Conservation (phyloP, 179 eudicot species). For the Nepenthes alata region DNA sequence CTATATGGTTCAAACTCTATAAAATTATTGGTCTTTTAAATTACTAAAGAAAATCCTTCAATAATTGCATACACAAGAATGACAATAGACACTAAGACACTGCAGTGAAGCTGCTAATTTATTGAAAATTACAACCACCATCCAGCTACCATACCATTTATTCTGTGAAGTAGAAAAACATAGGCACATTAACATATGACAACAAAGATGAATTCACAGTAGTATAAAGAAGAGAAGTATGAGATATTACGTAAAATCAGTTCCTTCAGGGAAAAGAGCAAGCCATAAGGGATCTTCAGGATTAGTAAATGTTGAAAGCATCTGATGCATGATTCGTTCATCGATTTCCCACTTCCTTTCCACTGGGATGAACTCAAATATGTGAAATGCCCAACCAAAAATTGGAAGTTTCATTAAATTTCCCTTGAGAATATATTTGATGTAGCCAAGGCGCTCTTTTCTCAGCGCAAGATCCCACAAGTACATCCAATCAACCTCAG, state of each 20-base stretch:
- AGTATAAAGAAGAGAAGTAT: constrained; percentile 4
- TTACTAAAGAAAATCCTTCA: no score
- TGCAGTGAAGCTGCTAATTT: background rate
- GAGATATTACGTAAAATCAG: constrained; percentile 68
- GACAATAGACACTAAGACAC: no score
- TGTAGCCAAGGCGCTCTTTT: constrained; percentile 56
- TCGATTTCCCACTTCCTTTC: constrained; percentile 84
- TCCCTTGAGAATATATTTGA: constrained; percentile 62
- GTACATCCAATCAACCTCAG: constrained; percentile 98
- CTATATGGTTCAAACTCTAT: no score
- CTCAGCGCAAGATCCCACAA: constrained; percentile 80
- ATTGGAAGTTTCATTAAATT: constrained; percentile 81
- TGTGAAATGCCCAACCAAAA: constrained; percentile 84
- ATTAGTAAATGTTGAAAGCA: constrained; percentile 43
- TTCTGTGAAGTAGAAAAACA: no score
- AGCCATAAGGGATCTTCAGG: constrained; percentile 65
- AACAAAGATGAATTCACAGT: background rate
- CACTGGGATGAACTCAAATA: constrained; percentile 84
- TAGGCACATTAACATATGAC: no score
- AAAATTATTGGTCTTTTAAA: background rate
- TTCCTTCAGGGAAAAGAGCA: constrained; percentile 87
- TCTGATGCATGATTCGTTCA: constrained; percentile 53
- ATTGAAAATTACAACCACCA: no score
- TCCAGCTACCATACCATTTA: no score
- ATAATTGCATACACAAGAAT: no score